Evolutionary conservation across 2,329 filamentous ascomycete species (phyloP), one percentile per base, ranked within the genome.

Genomic region (Ophiognomonia clavigignenti-juglandacearum): DNA sequence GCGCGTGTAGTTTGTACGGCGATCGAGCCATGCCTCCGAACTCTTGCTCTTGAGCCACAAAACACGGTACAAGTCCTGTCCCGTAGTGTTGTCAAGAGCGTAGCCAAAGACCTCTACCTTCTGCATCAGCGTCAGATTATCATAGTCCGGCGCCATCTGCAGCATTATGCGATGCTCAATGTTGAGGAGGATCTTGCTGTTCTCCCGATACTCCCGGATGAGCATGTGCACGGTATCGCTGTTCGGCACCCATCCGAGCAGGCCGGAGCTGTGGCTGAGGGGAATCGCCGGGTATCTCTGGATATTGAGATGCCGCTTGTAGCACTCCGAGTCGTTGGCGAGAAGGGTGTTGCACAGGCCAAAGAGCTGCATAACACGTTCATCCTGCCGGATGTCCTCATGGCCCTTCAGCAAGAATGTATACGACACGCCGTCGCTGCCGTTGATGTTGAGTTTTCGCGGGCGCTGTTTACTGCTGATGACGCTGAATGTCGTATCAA

Each of bases 131-230:
- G 95, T 97, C 39, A 99, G 82, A 60, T 96, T 96, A 63, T 98
- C 93, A 61, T 97, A 98, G 64, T 99, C 93, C 0, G 93, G 95
- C 20, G 93, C 93, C 93, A 98, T 98, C 66, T 99, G 95, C 47
- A 99, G 74, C 93, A 99, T 99, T 64, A 98, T 98, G 36, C 95
- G 86, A 64, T 99, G 93, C 70, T 99, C 93, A 54, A 99, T 99
- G 62, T 98, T 99, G 56, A 98, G 84, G 32, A 99, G 72, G 55
- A 99, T 99, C 71, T 96, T 96, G 45, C 93, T 83, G 56, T 87
- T 95, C 66, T 98, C 95, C 53, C 93, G 87, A 63, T 99, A 99
- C 64, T 98, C 93, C 54, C 93, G 83, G 60, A 99, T 98, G 39
- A 99, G 78, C 16, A 96, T 88, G 63, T 99, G 95, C 14, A 99